These are phyloP conservation scores for Fusarium nelsonii DNA, from an alignment of 2,329 filamentous ascomycete species.

Conservation along the genomic window DNA sequence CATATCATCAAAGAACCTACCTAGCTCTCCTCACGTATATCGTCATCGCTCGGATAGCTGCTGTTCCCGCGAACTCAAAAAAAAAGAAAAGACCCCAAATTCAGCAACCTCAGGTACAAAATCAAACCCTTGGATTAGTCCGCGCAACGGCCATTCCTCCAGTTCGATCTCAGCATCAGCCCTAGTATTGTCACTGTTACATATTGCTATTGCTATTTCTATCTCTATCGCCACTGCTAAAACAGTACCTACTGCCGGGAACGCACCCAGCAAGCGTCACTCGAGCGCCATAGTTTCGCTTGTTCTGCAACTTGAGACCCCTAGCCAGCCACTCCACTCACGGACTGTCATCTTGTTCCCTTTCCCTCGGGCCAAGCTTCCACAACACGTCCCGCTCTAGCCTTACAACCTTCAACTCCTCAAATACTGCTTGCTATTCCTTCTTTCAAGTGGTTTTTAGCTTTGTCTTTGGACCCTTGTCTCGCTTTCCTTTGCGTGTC, in stretches of 20 bases:
- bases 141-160: conserved; percentile 25
- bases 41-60: conserved; percentile 27
- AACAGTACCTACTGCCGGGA: not conserved
- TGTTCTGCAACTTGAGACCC: conserved; percentile 27
- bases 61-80: conserved; percentile 24
- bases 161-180: conserved; percentile 24
- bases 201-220: not conserved
- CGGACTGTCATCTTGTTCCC: conserved; percentile 27
- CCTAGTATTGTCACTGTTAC: not conserved
- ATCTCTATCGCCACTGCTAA: not conserved
- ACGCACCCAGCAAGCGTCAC: conserved; percentile 25
- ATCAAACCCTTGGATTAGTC: conserved; percentile 28
- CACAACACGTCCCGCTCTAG: conserved; percentile 20
- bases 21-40: conserved; percentile 23
- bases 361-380: conserved; percentile 17
- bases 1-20: not conserved
- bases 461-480: conserved; percentile 18
- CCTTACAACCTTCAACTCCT: conserved; percentile 29
- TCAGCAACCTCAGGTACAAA: conserved; percentile 34
- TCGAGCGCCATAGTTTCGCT: conserved; percentile 35
- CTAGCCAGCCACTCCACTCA: conserved; percentile 43
- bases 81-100: not conserved
- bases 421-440: conserved; percentile 10
- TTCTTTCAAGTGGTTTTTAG: conserved; percentile 16
- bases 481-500: conserved; percentile 10